A percentile compares a stretch with the other conserved stretches of the same genome.
These are phyloP conservation scores for Cystofilobasidium bisporidii DNA, from an alignment of 768 basidiomycete species.

Conservation along the genomic window DNA sequence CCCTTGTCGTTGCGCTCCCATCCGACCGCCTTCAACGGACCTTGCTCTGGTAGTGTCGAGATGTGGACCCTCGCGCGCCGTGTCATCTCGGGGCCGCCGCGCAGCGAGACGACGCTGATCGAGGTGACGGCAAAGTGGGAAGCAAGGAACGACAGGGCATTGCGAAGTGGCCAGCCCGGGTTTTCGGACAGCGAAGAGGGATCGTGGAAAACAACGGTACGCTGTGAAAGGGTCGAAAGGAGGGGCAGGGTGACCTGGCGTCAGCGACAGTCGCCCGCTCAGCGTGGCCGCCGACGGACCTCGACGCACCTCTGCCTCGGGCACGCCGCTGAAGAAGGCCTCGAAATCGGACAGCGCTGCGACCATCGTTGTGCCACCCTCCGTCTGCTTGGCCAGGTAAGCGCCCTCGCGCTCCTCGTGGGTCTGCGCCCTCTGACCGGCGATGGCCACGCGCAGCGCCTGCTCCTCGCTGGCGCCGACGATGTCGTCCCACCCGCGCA, in stretches of 20 bases:
- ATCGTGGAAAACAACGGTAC: conserved; percentile 59
- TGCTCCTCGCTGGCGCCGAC: neutral
- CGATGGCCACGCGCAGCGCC: neutral
- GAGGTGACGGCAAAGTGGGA: conserved; percentile 47
- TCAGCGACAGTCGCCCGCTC: neutral
- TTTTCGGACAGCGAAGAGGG: conserved; percentile 66
- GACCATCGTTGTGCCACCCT: neutral
- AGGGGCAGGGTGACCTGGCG: too few relatives aligned
- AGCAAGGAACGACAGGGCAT: conserved; percentile 72
- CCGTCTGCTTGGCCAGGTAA: neutral
- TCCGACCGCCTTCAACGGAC: conserved; percentile 62
- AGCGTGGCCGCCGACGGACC: neutral
- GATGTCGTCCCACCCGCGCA: conserved; percentile 48
- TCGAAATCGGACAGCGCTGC: conserved; percentile 40
- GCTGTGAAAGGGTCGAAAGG: neutral
- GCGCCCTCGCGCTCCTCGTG: neutral
- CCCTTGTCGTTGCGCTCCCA: conserved; percentile 92
- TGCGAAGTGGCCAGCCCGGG: conserved; percentile 89
- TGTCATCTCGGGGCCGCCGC: conserved; percentile 43
- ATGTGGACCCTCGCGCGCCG: conserved; percentile 8
- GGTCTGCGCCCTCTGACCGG: neutral
- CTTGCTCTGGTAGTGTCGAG: neutral
- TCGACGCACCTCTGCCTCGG: conserved; percentile 44
- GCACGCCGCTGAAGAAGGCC: conserved; percentile 49
- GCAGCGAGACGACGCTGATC: conserved; percentile 65